phyloP scores from a whole-genome alignment of 768 basidiomycete species.

The Exidia glandulosa region DNA sequence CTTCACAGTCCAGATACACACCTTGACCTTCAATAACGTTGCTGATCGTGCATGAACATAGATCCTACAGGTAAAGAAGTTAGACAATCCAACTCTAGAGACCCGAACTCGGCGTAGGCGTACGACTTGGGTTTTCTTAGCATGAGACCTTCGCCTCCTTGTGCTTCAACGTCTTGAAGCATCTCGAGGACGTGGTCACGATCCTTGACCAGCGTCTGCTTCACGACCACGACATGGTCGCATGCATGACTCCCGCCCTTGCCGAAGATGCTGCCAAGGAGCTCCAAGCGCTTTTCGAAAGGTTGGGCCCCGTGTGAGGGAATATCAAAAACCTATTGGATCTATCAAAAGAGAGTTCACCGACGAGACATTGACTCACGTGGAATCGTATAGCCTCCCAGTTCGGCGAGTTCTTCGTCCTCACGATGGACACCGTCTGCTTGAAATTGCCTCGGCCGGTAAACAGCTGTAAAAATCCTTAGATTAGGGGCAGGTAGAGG shows the following conservation, averaged over 20 bases:
- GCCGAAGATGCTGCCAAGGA: constrained; percentile 31
- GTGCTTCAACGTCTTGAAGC: constrained; percentile 39
- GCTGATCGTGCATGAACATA: constrained; percentile 41
- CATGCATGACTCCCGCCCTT: constrained; percentile 31
- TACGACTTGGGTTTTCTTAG: constrained; percentile 39
- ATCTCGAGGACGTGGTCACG: constrained; percentile 43
- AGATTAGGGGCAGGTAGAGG: not conserved
- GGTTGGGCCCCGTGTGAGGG: constrained; percentile 37
- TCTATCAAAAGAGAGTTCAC: not conserved
- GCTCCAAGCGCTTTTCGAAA: constrained; percentile 38
- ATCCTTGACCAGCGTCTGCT: constrained; percentile 33
- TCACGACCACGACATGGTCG: constrained; percentile 30
- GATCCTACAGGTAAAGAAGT: constrained; percentile 16
- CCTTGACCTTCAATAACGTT: constrained; percentile 47
- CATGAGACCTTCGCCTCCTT: constrained; percentile 55
- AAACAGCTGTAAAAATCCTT: constrained; percentile 25
- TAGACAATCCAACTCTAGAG: not conserved
- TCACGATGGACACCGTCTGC: constrained; percentile 47
- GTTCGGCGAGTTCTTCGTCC: constrained; percentile 43
- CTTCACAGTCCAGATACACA: too few relatives aligned
- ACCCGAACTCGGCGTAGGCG: constrained; percentile 7
- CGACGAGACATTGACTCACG: constrained; percentile 16
- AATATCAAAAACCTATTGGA: constrained; percentile 40
- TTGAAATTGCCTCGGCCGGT: constrained; percentile 45
- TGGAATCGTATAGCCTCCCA: constrained; percentile 47